Evolutionary conservation across 768 basidiomycete genomes (phyloP).

Genomic region (Psilocybe tampanensis): DNA sequence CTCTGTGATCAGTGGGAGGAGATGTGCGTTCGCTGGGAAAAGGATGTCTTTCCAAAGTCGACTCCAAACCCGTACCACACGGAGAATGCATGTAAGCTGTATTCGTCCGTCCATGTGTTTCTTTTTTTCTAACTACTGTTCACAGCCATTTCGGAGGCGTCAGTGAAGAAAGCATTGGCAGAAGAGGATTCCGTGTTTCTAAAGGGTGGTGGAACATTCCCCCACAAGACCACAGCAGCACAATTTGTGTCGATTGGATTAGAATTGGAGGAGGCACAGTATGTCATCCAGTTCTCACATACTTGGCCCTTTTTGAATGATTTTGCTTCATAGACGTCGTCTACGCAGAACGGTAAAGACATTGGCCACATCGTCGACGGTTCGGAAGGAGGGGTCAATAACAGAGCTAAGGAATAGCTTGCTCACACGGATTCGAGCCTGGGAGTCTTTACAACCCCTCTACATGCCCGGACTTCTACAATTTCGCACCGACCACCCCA

Average conservation of each 20-base stretch:
- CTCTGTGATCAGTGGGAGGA: conserved; percentile 7
- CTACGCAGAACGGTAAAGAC: not conserved
- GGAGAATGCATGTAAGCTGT: not conserved
- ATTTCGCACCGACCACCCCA: conserved; percentile 1
- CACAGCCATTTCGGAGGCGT: conserved; percentile 1
- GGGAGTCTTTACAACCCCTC: not conserved
- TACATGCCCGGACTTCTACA: conserved; percentile 17
- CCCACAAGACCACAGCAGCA: conserved; percentile 1
- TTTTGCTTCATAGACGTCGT: conserved; percentile 2
- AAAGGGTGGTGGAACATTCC: not conserved
- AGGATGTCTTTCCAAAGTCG: conserved; percentile 6
- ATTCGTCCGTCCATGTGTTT: not conserved
- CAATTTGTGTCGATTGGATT: conserved; percentile 12
- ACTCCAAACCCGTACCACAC: conserved; percentile 12
- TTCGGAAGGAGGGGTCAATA: conserved; percentile 7
- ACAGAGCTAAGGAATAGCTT: not conserved
- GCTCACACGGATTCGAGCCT: not conserved
- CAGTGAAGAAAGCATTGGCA: conserved; percentile 3
- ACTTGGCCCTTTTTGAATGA: not conserved
- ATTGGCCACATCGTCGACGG: not conserved
- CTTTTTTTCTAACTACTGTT: not conserved
- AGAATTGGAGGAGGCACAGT: conserved; percentile 18
- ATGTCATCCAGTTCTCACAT: not conserved
- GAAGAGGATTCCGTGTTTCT: conserved; percentile 8
- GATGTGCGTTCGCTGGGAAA: conserved; percentile 11